phyloP scores from a whole-genome alignment of 1,139 yeast species.

The Geotrichum armillariae region DNA sequence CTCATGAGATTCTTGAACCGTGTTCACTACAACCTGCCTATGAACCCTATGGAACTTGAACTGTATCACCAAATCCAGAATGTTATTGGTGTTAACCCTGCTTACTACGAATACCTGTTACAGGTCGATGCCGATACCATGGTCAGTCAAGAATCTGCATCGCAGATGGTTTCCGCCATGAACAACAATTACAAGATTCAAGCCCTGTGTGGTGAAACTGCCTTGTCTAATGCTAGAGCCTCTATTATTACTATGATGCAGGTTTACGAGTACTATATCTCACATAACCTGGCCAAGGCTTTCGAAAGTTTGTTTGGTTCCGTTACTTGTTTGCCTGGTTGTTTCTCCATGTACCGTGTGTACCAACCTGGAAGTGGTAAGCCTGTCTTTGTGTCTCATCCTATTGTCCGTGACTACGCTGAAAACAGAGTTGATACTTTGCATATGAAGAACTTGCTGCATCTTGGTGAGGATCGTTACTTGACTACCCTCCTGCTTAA shows the following conservation, averaged over 20 bases:
- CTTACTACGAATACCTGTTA: slow-evolving; percentile 43
- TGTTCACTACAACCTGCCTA: slow-evolving; percentile 44
- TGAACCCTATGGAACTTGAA: slow-evolving; percentile 46
- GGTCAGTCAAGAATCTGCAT: slow-evolving; percentile 41
- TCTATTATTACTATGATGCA: slow-evolving; percentile 46
- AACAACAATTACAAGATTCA: slow-evolving; percentile 41
- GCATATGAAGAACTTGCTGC: slow-evolving; percentile 44
- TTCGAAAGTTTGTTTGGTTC: slow-evolving; percentile 45
- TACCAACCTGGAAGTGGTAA: slow-evolving; percentile 40
- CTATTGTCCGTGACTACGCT: slow-evolving; percentile 41
- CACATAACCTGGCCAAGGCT: slow-evolving; percentile 46
- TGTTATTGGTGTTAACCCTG: slow-evolving; percentile 46
- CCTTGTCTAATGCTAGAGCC: slow-evolving; percentile 41
- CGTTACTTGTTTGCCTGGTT: slow-evolving; percentile 47
- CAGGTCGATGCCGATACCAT: slow-evolving; percentile 48
- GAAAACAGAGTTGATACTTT: slow-evolving; percentile 44
- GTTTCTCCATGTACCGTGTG: slow-evolving; percentile 44
- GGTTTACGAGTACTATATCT: slow-evolving; percentile 46
- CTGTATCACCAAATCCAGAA: slow-evolving; percentile 45
- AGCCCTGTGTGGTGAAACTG: slow-evolving; percentile 47
- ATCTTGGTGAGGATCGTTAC: slow-evolving; percentile 46
- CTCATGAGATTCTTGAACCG: slow-evolving; percentile 45
- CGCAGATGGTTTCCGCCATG: slow-evolving; percentile 41
- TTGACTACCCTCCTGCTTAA: slow-evolving; percentile 43
- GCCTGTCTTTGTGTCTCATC: slow-evolving; percentile 43